These are phyloP conservation scores for Elongisporangium undulatum DNA, from an alignment of 352 stramenopile genomes.

Conservation along the genomic window DNA sequence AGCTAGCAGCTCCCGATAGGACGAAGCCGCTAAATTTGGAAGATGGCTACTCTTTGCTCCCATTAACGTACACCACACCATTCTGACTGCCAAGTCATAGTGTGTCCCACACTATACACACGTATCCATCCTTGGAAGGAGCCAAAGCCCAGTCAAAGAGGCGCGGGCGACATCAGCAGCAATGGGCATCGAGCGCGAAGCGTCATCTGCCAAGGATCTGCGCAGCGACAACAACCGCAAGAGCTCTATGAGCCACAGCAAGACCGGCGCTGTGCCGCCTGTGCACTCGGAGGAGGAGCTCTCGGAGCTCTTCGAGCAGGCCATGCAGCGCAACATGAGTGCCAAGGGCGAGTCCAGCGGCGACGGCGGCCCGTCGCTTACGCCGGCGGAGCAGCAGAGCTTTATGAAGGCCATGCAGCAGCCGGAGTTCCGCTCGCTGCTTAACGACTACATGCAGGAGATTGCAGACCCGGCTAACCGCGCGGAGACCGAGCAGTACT, in stretches of 20 bases:
- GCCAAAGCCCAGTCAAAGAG: neutral
- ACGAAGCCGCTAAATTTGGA: neutral
- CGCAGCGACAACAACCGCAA: slow-evolving; percentile 11
- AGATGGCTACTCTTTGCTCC: neutral
- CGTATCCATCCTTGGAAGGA: neutral
- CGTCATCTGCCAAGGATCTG: neutral
- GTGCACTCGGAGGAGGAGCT: slow-evolving; percentile 32
- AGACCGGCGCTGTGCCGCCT: slow-evolving; percentile 4
- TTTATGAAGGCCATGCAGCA: slow-evolving; percentile 91
- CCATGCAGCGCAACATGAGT: slow-evolving; percentile 22
- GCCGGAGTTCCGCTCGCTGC: slow-evolving; percentile 87
- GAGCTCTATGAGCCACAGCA: slow-evolving; percentile 1
- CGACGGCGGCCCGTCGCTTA: slow-evolving; percentile 8
- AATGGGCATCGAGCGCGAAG: neutral
- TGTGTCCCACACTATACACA: neutral
- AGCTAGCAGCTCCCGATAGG: neutral
- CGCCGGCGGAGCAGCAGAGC: slow-evolving; percentile 57
- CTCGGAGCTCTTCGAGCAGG: slow-evolving; percentile 38
- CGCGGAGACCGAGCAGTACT: slow-evolving; percentile 88
- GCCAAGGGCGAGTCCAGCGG: slow-evolving; percentile 2
- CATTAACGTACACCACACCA: neutral
- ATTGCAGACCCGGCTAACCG: slow-evolving; percentile 89
- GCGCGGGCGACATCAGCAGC: neutral
- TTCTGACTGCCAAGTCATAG: neutral
- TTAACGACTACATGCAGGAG: slow-evolving; percentile 94